A percentile compares a stretch with the other conserved stretches of the same genome.
Conservation (phyloP, 2,329 filamentous ascomycete species). For the Neonectria neomacrospora region DNA sequence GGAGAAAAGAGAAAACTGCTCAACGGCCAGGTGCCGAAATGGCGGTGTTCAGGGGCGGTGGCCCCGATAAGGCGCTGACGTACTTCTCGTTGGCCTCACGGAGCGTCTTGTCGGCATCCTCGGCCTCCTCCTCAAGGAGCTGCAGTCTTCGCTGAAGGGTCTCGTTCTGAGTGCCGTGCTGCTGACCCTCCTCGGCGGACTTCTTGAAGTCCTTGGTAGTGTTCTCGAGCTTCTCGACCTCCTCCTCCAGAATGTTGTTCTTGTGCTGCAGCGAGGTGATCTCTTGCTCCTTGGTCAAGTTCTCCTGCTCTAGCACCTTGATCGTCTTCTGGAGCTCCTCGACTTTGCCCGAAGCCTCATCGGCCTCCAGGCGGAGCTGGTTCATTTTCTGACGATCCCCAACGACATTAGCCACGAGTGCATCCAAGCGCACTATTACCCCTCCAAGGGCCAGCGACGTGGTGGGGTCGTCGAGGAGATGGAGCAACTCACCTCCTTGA, state of each 20-base stretch:
- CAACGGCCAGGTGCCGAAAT: constrained; percentile 30
- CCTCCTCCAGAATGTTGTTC: constrained; percentile 87
- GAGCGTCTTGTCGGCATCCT: constrained; percentile 94
- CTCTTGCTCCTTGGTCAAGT: constrained; percentile 95
- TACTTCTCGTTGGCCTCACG: constrained; percentile 99
- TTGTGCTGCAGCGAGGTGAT: constrained; percentile 97
- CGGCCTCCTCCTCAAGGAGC: constrained; percentile 96
- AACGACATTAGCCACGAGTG: constrained; percentile 41
- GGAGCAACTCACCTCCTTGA: constrained; percentile 79
- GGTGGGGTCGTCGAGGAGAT: constrained; percentile 45
- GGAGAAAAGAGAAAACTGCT: constrained; percentile 9
- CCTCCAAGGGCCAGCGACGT: constrained; percentile 47
- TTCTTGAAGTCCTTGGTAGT: constrained; percentile 89
- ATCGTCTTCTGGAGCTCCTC: constrained; percentile 89
- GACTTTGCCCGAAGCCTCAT: constrained; percentile 81
- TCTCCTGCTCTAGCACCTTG: constrained; percentile 94
- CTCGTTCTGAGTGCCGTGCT: constrained; percentile 89
- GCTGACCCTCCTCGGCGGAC: constrained; percentile 83
- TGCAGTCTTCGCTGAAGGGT: constrained; percentile 90
- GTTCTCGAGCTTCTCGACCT: constrained; percentile 92
- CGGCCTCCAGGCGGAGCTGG: constrained; percentile 92
- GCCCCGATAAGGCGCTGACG: constrained; percentile 51
- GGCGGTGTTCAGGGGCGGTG: constrained; percentile 35
- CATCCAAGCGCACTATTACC: constrained; percentile 31
- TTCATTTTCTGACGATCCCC: constrained; percentile 80